Evolutionary conservation across 2,329 filamentous ascomycete genomes (phyloP).

Genomic region (Stemphylium lycopersici): DNA sequence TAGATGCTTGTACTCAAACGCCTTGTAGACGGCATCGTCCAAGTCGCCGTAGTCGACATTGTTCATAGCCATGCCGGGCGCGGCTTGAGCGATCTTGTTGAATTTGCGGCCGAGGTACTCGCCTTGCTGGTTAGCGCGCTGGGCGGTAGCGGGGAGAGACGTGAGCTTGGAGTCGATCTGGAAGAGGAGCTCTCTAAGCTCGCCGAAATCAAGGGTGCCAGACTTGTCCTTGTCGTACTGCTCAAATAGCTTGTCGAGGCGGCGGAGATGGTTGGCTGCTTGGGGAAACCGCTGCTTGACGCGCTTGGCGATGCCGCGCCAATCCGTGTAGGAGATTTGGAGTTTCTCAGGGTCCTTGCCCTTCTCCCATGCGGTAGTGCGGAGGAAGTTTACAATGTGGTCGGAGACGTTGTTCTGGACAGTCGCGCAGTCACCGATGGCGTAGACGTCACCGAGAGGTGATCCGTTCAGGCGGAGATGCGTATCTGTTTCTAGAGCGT

Average conservation of each 20-base stretch:
- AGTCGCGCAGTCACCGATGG: conserved; percentile 93
- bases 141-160: conserved; percentile 90
- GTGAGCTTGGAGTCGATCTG: conserved; percentile 97
- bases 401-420: conserved; percentile 97
- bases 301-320: conserved; percentile 80
- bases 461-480: conserved; percentile 89
- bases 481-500: conserved; percentile 92
- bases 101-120: conserved; percentile 91
- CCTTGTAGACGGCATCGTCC: conserved; percentile 89
- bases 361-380: conserved; percentile 87
- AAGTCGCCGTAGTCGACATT: conserved; percentile 86
- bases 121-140: conserved; percentile 95
- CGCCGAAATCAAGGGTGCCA: conserved; percentile 91
- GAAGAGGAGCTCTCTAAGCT: conserved; percentile 83
- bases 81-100: conserved; percentile 82
- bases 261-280: conserved; percentile 81
- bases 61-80: conserved; percentile 77
- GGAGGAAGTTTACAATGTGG: conserved; percentile 87
- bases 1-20: conserved; percentile 92
- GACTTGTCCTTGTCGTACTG: conserved; percentile 93
- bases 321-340: conserved; percentile 84
- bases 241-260: conserved; percentile 88
- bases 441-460: conserved; percentile 92
- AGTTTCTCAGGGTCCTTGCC: conserved; percentile 89
- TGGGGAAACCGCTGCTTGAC: conserved; percentile 92